phyloP scores from a whole-genome alignment of 208 protist species.

The Polymyxa betae region DNA sequence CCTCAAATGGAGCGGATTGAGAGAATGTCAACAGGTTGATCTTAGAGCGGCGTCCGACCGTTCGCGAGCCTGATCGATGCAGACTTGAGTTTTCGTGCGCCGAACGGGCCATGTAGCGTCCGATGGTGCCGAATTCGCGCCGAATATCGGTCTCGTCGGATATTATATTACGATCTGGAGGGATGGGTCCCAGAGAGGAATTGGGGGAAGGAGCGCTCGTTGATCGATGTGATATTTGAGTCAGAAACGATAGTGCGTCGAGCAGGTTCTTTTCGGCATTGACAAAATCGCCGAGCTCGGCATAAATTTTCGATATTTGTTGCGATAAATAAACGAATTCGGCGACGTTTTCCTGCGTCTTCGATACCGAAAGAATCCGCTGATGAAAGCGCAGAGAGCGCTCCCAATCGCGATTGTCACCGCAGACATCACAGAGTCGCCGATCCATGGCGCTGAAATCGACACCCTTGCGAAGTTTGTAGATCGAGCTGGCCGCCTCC shows the following conservation, averaged over 20 bases:
- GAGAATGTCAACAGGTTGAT: neutral
- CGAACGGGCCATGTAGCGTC: slow-evolving; percentile 4
- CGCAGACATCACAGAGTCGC: slow-evolving; percentile 26
- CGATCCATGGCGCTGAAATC: slow-evolving; percentile 44
- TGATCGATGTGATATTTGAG: neutral
- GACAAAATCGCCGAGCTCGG: slow-evolving; percentile 15
- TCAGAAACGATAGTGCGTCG: slow-evolving; percentile 15
- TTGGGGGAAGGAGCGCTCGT: neutral
- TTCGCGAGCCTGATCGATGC: neutral
- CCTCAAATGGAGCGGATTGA: neutral
- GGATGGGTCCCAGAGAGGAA: neutral
- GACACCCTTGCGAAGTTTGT: slow-evolving; percentile 11
- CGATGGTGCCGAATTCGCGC: slow-evolving; percentile 33
- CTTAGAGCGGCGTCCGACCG: neutral
- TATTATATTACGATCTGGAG: neutral
- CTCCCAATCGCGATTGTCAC: neutral
- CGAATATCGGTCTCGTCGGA: neutral
- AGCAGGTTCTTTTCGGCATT: slow-evolving; percentile 3
- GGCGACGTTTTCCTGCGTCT: slow-evolving; percentile 52
- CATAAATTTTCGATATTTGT: slow-evolving; percentile 19
- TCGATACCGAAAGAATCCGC: neutral
- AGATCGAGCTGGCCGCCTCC: neutral
- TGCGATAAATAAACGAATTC: slow-evolving; percentile 41
- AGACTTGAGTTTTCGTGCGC: neutral
- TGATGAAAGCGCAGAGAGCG: neutral